Conservation (phyloP, 192 early-diverging fungal species). For the Tieghemiomyces parasiticus region DNA sequence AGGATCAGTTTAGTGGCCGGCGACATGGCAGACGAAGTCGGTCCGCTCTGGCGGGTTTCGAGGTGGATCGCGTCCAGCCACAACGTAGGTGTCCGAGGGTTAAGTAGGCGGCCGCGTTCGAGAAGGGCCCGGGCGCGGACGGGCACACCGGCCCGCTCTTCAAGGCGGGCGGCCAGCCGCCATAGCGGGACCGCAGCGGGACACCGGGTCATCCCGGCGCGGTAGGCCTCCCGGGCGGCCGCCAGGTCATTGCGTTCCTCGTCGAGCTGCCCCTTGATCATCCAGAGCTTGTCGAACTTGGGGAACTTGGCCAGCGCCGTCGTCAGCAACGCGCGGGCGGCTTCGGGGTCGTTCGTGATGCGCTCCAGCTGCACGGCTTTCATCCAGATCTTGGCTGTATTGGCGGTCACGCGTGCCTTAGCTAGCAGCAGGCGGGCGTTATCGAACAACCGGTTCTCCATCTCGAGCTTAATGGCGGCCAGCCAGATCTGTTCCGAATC, state of each 20-base stretch:
- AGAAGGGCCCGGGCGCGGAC: slow-evolving; percentile 69
- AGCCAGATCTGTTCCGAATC: slow-evolving; percentile 87
- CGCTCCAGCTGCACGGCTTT: slow-evolving; percentile 81
- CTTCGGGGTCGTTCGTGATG: slow-evolving; percentile 42
- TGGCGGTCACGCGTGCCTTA: slow-evolving; percentile 55
- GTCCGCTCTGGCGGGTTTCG: slow-evolving; percentile 46
- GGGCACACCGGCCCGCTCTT: slow-evolving; percentile 44
- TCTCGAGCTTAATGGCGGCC: slow-evolving; percentile 91
- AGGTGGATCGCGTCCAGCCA: slow-evolving; percentile 80
- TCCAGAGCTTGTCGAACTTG: slow-evolving; percentile 78
- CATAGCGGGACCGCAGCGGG: slow-evolving; percentile 66
- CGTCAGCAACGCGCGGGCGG: slow-evolving; percentile 50
- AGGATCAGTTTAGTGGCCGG: slow-evolving; percentile 58
- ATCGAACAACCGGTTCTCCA: slow-evolving; percentile 63
- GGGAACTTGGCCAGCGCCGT: slow-evolving; percentile 56
- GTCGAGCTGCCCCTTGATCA: slow-evolving; percentile 75
- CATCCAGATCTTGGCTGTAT: slow-evolving; percentile 87
- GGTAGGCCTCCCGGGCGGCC: slow-evolving; percentile 55
- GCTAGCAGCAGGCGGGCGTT: slow-evolving; percentile 62
- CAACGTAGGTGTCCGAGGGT: slow-evolving; percentile 61
- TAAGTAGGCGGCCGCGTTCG: slow-evolving; percentile 71
- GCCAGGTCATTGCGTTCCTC: slow-evolving; percentile 35
- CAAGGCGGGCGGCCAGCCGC: slow-evolving; percentile 64
- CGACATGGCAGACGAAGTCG: slow-evolving; percentile 43
- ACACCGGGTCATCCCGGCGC: slow-evolving; percentile 55